Evolutionary conservation across 495 filamentous ascomycete species (phyloP).

Genomic region (Thermothielavioides terrestris): DNA sequence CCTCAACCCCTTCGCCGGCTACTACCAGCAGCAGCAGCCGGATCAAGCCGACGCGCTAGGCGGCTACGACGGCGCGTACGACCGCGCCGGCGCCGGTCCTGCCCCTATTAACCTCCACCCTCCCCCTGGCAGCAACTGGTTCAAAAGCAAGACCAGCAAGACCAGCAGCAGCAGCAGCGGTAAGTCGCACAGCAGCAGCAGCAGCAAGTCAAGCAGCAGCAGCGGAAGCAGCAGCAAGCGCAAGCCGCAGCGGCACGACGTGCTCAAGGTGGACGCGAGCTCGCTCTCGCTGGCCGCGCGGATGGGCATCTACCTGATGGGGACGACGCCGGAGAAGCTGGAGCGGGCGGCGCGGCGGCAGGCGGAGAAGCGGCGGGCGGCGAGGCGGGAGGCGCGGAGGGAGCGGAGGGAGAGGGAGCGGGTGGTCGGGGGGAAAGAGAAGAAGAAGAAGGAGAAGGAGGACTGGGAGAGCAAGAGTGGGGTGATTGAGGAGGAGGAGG

Average conservation of each 20-base stretch:
- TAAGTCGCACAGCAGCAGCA: background rate
- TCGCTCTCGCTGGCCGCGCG: background rate
- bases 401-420: background rate
- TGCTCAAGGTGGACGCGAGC: background rate
- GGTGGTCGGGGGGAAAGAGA: too few species aligned
- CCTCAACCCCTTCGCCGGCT: background rate
- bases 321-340: background rate
- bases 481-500: background rate
- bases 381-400: background rate
- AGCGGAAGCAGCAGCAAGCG: background rate
- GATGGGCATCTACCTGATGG: constrained; percentile 1
- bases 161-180: background rate
- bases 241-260: background rate
- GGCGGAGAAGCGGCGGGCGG: background rate
- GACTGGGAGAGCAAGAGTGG: background rate
- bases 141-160: background rate
- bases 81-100: background rate
- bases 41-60: background rate
- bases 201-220: background rate
- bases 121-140: background rate
- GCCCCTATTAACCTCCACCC: background rate
- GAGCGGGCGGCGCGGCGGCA: background rate
- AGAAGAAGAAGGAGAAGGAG: background rate
- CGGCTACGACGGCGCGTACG: background rate
- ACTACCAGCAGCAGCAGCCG: background rate